Evolutionary conservation across 768 basidiomycete genomes (phyloP).

Genomic region (Rubroboletus satanas): DNA sequence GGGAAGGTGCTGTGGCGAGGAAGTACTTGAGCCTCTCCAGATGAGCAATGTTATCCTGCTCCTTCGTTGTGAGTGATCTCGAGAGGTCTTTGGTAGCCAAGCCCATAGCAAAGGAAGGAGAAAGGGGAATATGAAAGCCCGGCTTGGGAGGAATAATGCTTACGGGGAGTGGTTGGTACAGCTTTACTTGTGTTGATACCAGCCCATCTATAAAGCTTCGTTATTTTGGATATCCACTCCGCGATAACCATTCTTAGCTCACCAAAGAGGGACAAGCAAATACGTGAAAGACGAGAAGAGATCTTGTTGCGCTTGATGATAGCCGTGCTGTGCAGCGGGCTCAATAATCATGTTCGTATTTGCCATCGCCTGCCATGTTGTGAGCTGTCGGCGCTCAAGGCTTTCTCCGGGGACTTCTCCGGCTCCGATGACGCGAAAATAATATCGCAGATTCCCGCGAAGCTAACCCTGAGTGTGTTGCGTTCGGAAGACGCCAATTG

Average conservation of each 20-base stretch:
- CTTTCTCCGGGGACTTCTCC: conserved; percentile 21
- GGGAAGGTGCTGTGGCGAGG: conserved; percentile 77
- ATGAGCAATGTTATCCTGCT: conserved; percentile 68
- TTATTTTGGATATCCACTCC: conserved; percentile 20
- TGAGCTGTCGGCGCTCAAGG: conserved; percentile 29
- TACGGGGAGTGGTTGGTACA: conserved; percentile 15
- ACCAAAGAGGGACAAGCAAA: conserved; percentile 21
- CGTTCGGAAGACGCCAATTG: not conserved
- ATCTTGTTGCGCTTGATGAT: conserved; percentile 30
- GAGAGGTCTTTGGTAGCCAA: conserved; percentile 27
- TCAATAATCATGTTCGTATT: conserved; percentile 24
- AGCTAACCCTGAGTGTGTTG: conserved; percentile 18
- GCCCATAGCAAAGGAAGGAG: conserved; percentile 25
- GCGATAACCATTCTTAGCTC: conserved; percentile 21
- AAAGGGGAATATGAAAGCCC: conserved; percentile 4
- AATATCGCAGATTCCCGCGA: conserved; percentile 19
- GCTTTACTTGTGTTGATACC: conserved; percentile 17
- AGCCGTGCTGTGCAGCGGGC: conserved; percentile 29
- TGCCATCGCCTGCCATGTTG: conserved; percentile 26
- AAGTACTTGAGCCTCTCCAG: conserved; percentile 86
- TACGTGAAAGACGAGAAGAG: conserved; percentile 14
- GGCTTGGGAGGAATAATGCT: conserved; percentile 7
- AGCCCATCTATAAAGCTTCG: conserved; percentile 25
- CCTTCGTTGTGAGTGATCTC: conserved; percentile 55
- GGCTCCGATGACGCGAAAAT: conserved; percentile 18